Conservation (phyloP, 2,329 filamentous ascomycete species). For the Botrytis porri region DNA sequence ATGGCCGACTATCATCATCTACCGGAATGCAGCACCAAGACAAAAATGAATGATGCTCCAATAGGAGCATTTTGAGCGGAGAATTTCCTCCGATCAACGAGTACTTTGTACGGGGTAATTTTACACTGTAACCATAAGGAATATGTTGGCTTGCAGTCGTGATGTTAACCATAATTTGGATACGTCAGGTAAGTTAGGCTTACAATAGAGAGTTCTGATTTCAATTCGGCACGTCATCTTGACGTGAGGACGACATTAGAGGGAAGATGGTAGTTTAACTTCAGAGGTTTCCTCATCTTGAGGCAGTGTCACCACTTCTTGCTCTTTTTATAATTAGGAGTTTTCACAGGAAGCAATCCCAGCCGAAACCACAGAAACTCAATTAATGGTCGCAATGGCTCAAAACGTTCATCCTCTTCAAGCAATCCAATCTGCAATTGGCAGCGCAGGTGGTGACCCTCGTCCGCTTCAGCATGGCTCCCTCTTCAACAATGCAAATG, state of each 20-base stretch:
- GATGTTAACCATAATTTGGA: background rate
- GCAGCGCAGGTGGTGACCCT: slow-evolving; percentile 15
- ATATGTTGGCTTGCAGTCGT: too few species aligned
- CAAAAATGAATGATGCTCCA: background rate
- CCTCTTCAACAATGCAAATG: slow-evolving; percentile 19
- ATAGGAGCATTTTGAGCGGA: background rate
- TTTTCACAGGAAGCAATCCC: background rate
- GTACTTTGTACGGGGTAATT: background rate
- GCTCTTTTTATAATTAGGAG: background rate
- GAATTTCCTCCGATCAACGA: background rate
- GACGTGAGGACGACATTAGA: background rate
- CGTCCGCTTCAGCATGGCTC: slow-evolving; percentile 6
- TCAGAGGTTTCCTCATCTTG: background rate
- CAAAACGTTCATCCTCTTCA: slow-evolving; percentile 24
- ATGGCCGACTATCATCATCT: background rate
- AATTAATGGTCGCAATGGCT: background rate
- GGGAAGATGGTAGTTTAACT: background rate
- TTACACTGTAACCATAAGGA: background rate
- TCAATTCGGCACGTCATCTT: background rate
- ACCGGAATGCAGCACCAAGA: background rate
- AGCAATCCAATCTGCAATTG: slow-evolving; percentile 17
- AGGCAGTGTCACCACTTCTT: background rate
- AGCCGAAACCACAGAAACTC: background rate
- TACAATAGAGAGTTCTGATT: background rate
- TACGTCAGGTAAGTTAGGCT: background rate